A percentile compares a stretch with the other conserved stretches of the same genome.
phyloP scores from a whole-genome alignment of 2,329 filamentous ascomycete species.

The Colletotrichum acutatum region DNA sequence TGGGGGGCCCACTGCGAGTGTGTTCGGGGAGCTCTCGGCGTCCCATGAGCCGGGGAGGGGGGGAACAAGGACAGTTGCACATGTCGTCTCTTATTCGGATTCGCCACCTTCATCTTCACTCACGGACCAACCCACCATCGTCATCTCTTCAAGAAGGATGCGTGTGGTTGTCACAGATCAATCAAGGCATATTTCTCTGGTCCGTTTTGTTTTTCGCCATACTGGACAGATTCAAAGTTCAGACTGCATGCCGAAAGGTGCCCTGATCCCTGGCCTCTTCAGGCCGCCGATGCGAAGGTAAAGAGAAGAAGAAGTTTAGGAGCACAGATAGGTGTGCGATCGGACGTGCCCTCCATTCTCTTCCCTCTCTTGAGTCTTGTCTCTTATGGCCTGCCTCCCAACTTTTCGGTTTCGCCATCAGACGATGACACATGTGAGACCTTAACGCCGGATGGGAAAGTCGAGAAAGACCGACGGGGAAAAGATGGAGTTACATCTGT shows the following conservation, averaged over 20 bases:
- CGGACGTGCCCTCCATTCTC: conserved; percentile 8
- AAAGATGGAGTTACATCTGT: conserved; percentile 4
- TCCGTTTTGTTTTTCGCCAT: conserved; percentile 10
- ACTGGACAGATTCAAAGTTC: conserved; percentile 27
- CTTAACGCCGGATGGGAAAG: conserved; percentile 7
- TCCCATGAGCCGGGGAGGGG: neutral
- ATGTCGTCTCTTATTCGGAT: conserved; percentile 29
- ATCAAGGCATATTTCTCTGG: neutral
- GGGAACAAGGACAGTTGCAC: neutral
- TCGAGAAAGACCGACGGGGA: neutral
- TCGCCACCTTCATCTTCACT: conserved; percentile 1
- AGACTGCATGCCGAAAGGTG: conserved; percentile 18
- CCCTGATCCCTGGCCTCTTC: conserved; percentile 16
- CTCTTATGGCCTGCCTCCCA: neutral
- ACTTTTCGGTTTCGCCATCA: conserved; percentile 23
- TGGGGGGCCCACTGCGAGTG: neutral
- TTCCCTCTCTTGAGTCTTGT: neutral
- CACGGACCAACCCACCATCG: conserved; percentile 21
- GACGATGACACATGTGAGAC: conserved; percentile 22
- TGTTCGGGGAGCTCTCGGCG: neutral
- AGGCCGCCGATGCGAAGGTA: conserved; percentile 27
- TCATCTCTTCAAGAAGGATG: neutral
- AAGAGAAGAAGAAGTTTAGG: neutral
- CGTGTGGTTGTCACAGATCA: conserved; percentile 8
- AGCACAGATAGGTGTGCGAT: conserved; percentile 6